A percentile compares a stretch with the other conserved stretches of the same genome.
Conservation (phyloP, 2,329 filamentous ascomycete genomes). For the Fusarium tuaranense region DNA sequence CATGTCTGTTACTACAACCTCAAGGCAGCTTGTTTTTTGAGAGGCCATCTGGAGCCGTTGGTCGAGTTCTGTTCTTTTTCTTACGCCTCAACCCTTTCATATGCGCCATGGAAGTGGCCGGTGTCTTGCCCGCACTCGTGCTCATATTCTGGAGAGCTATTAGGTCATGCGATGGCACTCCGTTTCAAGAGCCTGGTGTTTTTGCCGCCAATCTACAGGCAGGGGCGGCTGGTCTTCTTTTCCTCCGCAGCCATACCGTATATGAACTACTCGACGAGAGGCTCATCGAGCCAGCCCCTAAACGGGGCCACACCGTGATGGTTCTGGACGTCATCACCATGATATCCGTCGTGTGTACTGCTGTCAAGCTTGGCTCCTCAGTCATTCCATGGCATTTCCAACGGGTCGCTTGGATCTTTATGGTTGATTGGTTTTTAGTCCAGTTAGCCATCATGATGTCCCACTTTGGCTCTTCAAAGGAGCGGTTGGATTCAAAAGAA, state of each 20-base stretch:
- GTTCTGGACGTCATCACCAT: background rate
- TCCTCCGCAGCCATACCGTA: background rate
- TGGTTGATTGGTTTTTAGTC: background rate
- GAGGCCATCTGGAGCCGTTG: background rate
- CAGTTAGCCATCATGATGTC: background rate
- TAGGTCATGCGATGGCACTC: background rate
- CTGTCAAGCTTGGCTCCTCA: background rate
- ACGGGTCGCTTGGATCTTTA: background rate
- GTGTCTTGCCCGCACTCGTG: background rate
- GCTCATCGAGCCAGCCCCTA: background rate
- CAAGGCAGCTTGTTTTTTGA: background rate
- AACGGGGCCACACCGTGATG: background rate
- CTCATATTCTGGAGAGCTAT: background rate
- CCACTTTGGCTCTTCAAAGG: background rate
- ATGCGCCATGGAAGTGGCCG: background rate
- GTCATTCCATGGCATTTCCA: background rate
- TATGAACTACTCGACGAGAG: background rate
- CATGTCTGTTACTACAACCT: background rate
- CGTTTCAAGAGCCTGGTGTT: accelerated
- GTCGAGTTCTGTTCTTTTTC: background rate
- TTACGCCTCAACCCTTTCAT: background rate
- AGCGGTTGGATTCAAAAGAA: background rate
- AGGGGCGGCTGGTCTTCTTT: background rate
- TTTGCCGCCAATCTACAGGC: background rate
- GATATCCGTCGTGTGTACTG: background rate